Conservation (phyloP, 2,329 filamentous ascomycete genomes). For the Aspergillus sojae region DNA sequence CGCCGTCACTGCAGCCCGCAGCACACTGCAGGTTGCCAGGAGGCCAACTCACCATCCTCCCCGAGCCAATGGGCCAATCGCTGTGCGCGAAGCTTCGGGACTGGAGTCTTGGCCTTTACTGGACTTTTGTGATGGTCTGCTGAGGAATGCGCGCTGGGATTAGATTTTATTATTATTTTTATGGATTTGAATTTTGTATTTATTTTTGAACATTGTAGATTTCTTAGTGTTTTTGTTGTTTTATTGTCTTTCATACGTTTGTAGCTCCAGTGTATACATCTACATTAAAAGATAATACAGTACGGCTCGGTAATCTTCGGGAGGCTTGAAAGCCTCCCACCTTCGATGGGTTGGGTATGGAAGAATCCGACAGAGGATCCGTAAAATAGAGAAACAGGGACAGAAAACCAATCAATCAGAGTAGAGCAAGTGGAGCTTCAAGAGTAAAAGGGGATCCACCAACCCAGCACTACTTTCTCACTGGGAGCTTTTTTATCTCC, state of each 20-base stretch:
- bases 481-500: conserved; percentile 19
- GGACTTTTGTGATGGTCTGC: neutral
- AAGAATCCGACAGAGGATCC: neutral
- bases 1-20: neutral
- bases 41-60: conserved; percentile 9
- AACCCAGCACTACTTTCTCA: neutral
- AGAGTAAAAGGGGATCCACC: conserved; percentile 11
- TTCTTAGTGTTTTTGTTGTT: neutral
- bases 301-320: neutral
- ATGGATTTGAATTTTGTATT: neutral
- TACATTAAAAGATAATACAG: neutral
- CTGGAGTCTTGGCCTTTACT: conserved; percentile 7
- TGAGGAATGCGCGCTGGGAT: neutral
- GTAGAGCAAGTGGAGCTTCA: conserved; percentile 10
- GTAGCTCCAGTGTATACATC: neutral
- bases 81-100: neutral
- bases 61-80: conserved; percentile 6
- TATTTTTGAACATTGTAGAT: neutral
- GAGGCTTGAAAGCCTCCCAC: neutral
- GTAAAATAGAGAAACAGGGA: conserved; percentile 8
- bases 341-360: neutral
- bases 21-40: conserved; percentile 2
- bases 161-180: neutral
- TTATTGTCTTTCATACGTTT: neutral
- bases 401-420: conserved; percentile 9